Evolutionary conservation across 345 rosid species (phyloP).

Genomic region (Hirschfeldia incana): DNA sequence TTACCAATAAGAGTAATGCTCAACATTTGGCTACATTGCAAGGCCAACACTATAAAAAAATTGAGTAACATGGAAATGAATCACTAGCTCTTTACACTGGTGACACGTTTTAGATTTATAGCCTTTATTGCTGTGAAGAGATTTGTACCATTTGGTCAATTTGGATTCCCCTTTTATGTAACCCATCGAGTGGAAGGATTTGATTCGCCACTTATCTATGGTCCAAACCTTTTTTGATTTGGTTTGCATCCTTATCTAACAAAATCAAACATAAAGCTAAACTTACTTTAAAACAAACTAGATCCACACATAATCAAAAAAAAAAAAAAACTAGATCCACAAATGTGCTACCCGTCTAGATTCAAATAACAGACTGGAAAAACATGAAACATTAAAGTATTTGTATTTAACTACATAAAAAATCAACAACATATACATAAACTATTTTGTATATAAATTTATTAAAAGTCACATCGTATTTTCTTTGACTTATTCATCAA

Average conservation of each 20-base stretch:
- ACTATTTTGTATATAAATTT: background rate
- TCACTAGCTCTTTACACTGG: conserved; percentile 2
- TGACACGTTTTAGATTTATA: conserved; percentile 12
- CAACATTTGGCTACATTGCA: conserved; percentile 22
- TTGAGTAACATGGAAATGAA: background rate
- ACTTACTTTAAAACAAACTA: background rate
- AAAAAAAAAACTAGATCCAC: background rate
- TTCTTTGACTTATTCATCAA: background rate
- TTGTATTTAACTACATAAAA: background rate
- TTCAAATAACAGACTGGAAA: conserved; percentile 8
- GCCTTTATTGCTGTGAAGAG: background rate
- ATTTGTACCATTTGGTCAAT: conserved; percentile 14
- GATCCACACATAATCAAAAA: background rate
- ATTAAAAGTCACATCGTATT: background rate
- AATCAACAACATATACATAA: background rate
- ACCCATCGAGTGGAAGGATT: background rate
- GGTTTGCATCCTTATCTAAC: conserved; percentile 10
- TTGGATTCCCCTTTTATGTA: background rate
- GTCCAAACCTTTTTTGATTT: conserved; percentile 13
- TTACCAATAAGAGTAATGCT: conserved; percentile 14
- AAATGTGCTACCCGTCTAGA: conserved; percentile 15
- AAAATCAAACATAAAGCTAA: background rate
- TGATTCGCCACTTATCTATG: conserved; percentile 4
- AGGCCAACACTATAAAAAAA: conserved; percentile 11
- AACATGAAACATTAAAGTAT: background rate